Evolutionary conservation across 805 yeast species (phyloP).

Genomic region (Candida namnaoensis): DNA sequence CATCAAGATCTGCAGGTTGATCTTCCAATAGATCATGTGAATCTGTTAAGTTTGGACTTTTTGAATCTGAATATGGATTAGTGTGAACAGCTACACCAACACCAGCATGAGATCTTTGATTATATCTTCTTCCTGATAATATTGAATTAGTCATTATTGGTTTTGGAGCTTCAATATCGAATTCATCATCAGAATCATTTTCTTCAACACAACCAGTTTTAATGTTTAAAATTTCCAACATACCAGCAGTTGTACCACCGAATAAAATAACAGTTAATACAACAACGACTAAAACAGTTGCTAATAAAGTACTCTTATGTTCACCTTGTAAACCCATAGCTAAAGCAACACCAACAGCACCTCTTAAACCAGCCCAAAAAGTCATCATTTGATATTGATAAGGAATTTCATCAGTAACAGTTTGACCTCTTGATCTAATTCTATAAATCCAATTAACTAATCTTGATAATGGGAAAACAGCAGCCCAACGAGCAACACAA

Average conservation of each 20-base stretch:
- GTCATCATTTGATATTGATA: constrained; percentile 97
- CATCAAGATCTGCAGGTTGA: constrained; percentile 11
- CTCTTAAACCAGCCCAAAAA: constrained; percentile 98
- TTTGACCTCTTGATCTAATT: constrained; percentile 41
- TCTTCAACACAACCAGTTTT: constrained; percentile 87
- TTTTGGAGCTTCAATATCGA: constrained; percentile 75
- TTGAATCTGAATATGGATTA: constrained; percentile 20
- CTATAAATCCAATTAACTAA: constrained; percentile 74
- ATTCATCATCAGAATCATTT: constrained; percentile 84
- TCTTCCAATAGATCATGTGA: constrained; percentile 6
- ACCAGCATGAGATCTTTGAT: neutral
- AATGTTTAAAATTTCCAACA: constrained; percentile 92
- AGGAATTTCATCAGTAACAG: constrained; percentile 80
- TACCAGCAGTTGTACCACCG: constrained; percentile 98
- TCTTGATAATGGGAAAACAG: constrained; percentile 89
- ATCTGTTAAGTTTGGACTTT: constrained; percentile 7
- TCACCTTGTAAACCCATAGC: constrained; percentile 98
- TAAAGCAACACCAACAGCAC: constrained; percentile 98
- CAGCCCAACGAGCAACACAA: constrained; percentile 94
- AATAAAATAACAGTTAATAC: constrained; percentile 92
- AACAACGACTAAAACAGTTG: constrained; percentile 94
- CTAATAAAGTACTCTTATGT: constrained; percentile 76
- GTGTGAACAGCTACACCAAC: neutral
- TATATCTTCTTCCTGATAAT: constrained; percentile 11
- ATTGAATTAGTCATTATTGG: constrained; percentile 8